Evolutionary conservation across 352 stramenopile species (phyloP).

Genomic region (Phytophthora pisi): DNA sequence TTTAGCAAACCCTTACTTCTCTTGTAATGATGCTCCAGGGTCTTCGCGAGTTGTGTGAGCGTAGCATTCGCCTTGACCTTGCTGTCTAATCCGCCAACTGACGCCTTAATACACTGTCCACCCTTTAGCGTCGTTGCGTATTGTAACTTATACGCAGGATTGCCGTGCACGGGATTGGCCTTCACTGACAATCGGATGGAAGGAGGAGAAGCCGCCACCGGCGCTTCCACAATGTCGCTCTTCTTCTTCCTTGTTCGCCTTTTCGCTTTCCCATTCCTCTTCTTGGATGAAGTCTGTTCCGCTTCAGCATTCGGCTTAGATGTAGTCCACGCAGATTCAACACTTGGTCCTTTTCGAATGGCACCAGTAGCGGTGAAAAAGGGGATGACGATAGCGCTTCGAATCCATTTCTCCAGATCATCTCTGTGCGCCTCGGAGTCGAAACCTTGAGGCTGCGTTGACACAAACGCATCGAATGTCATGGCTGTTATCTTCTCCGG

Average conservation of each 20-base stretch:
- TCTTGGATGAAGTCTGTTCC: not conserved
- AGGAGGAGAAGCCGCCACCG: not conserved
- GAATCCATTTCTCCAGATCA: slow-evolving; percentile 34
- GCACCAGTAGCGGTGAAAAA: slow-evolving; percentile 4
- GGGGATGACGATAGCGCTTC: slow-evolving; percentile 32
- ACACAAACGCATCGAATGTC: slow-evolving; percentile 35
- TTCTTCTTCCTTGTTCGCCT: not conserved
- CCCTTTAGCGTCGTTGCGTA: slow-evolving; percentile 28
- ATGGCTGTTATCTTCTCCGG: slow-evolving; percentile 28
- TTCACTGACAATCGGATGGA: slow-evolving; percentile 40
- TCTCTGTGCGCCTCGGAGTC: slow-evolving; percentile 12
- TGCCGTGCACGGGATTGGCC: slow-evolving; percentile 31
- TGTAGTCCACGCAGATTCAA: not conserved
- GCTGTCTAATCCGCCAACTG: slow-evolving; percentile 35
- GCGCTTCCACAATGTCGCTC: slow-evolving; percentile 8
- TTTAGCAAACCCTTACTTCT: slow-evolving; percentile 22
- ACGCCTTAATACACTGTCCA: slow-evolving; percentile 31
- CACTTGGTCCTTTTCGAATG: not conserved
- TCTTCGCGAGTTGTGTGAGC: slow-evolving; percentile 28
- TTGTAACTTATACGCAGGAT: slow-evolving; percentile 36
- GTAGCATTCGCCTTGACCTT: slow-evolving; percentile 35
- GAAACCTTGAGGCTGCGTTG: slow-evolving; percentile 28
- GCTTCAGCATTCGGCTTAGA: not conserved
- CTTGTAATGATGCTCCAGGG: slow-evolving; percentile 22
- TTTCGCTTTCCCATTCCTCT: slow-evolving; percentile 1